Conservation (phyloP, 352 stramenopile species). For the Blastocystis sp. region DNA sequence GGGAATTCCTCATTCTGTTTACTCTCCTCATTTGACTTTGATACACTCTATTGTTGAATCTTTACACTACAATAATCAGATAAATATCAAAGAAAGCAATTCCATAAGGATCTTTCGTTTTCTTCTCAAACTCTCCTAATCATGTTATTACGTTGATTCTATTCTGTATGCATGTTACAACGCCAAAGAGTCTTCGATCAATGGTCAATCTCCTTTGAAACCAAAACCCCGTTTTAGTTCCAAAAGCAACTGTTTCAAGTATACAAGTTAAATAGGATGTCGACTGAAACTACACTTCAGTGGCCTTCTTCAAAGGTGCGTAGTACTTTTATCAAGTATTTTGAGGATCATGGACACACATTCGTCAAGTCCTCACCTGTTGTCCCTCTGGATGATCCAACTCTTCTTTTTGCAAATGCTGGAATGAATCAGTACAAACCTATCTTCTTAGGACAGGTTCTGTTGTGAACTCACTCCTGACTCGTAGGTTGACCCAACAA, state of each 20-base stretch:
- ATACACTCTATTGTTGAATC: no score
- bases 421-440: conserved; percentile 99
- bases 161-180: no score
- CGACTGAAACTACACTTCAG: conserved; percentile 64
- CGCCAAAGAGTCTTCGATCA: background rate
- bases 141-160: no score
- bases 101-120: no score
- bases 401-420: conserved; percentile 95
- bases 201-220: background rate
- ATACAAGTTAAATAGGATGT: conserved; percentile 21
- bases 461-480: background rate
- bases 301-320: conserved; percentile 90
- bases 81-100: no score
- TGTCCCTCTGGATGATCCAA: conserved; percentile 91
- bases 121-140: no score
- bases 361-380: conserved; percentile 90
- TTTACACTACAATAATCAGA: no score
- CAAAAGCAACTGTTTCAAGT: no score
- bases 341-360: conserved; percentile 83
- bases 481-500: conserved; percentile 76
- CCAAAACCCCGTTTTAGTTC: background rate
- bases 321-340: conserved; percentile 93
- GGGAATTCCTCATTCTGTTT: no score
- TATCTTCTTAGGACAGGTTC: conserved; percentile 88
- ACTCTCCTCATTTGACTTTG: no score